phyloP scores from a whole-genome alignment of 2,329 filamentous ascomycete genomes.

The Mariannaea sp. region DNA sequence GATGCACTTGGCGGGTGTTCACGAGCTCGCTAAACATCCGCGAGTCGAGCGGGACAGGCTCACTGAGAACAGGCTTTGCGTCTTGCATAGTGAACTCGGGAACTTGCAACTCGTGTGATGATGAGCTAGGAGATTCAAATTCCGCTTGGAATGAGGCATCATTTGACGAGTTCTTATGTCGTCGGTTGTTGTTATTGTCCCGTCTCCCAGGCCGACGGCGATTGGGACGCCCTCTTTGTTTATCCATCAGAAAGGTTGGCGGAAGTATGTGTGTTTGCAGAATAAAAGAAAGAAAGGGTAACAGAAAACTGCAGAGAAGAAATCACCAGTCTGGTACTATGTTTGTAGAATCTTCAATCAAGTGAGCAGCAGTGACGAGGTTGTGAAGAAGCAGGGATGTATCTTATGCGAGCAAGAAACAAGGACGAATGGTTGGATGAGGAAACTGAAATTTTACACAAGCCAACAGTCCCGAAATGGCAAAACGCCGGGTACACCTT shows the following conservation, averaged over 20 bases:
- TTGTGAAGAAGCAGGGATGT: not conserved
- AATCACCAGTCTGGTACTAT: too few relatives aligned
- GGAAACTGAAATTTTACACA: not conserved
- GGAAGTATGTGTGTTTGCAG: not conserved
- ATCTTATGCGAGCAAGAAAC: not conserved
- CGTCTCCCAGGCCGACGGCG: not conserved
- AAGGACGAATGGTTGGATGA: not conserved
- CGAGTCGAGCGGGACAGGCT: constrained; percentile 48
- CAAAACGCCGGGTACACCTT: not conserved
- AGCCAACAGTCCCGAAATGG: not conserved
- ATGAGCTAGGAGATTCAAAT: not conserved
- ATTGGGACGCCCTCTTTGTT: not conserved
- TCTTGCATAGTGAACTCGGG: not conserved
- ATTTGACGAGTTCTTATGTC: not conserved
- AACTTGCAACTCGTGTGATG: not conserved
- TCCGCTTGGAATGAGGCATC: not conserved
- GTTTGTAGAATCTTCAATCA: too few relatives aligned
- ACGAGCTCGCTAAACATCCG: constrained; percentile 53
- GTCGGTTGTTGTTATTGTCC: not conserved
- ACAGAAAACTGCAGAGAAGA: too few relatives aligned
- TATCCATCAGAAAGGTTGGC: not conserved
- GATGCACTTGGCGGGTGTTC: constrained; percentile 49
- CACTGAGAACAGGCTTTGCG: not conserved
- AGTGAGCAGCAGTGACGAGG: too few relatives aligned
- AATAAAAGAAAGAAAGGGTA: too few relatives aligned